These are phyloP conservation scores for Penicillium herquei DNA, from an alignment of 495 filamentous ascomycete species.

Conservation along the genomic window DNA sequence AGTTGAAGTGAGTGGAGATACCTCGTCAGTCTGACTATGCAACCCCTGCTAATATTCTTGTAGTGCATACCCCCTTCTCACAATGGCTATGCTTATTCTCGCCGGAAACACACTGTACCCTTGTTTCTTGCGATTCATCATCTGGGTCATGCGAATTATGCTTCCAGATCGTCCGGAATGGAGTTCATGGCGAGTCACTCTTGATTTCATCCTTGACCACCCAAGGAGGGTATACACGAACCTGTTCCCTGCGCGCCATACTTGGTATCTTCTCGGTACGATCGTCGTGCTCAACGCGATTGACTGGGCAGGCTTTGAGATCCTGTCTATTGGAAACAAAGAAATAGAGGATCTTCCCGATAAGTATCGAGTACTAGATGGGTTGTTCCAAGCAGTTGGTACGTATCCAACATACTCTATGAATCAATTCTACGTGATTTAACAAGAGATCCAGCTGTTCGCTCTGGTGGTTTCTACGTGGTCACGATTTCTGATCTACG, in stretches of 20 bases:
- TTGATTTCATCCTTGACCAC: conserved; percentile 79
- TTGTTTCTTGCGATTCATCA: conserved; percentile 71
- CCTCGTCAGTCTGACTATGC: neutral
- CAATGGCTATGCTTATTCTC: conserved; percentile 74
- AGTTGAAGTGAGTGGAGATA: conserved; percentile 28
- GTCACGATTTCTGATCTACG: conserved; percentile 68
- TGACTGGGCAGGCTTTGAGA: conserved; percentile 79
- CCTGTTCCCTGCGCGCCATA: conserved; percentile 72
- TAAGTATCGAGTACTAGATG: conserved; percentile 66
- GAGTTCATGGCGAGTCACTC: conserved; percentile 57
- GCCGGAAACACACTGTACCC: conserved; percentile 83
- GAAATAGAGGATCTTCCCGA: conserved; percentile 56
- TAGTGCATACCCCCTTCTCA: conserved; percentile 65
- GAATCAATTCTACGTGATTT: conserved; percentile 4
- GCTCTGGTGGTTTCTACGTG: conserved; percentile 81
- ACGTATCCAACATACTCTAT: neutral
- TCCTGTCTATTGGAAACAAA: conserved; percentile 73
- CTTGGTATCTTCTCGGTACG: conserved; percentile 75
- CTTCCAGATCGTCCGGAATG: conserved; percentile 44
- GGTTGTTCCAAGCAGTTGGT: conserved; percentile 75
- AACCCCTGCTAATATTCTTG: conserved; percentile 10
- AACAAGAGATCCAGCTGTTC: conserved; percentile 53
- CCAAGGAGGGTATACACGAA: conserved; percentile 77
- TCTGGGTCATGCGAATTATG: conserved; percentile 60
- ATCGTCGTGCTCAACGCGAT: conserved; percentile 74